Conservation (phyloP, 768 basidiomycete species). For the Naganishia antarctica region DNA sequence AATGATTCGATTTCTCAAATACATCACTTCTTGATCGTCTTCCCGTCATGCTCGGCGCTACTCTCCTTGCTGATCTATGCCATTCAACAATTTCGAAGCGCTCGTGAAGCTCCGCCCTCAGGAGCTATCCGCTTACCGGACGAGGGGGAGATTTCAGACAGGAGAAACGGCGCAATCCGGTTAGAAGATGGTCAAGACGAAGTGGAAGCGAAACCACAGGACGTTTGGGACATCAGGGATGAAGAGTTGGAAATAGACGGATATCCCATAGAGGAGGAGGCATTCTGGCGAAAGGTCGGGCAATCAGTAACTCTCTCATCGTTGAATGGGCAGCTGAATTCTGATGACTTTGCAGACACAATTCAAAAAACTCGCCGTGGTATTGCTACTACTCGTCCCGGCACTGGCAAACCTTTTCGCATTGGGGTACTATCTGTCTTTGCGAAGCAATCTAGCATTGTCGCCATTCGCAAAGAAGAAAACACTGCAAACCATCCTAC, state of each 20-base stretch:
- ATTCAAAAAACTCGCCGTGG: slow-evolving; percentile 58
- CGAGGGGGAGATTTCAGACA: neutral
- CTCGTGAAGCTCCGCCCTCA: neutral
- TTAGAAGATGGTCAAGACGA: slow-evolving; percentile 2
- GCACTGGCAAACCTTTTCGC: slow-evolving; percentile 56
- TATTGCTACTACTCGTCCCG: slow-evolving; percentile 53
- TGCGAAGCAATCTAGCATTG: slow-evolving; percentile 38
- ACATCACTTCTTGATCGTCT: slow-evolving; percentile 17
- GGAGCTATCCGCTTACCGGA: neutral
- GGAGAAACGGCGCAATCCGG: neutral
- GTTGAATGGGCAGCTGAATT: neutral
- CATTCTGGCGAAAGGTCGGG: slow-evolving; percentile 61
- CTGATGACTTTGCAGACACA: slow-evolving; percentile 54
- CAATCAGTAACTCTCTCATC: neutral
- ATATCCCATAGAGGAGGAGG: slow-evolving; percentile 59
- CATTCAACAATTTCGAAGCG: neutral
- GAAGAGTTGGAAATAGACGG: slow-evolving; percentile 55
- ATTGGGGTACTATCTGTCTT: slow-evolving; percentile 57
- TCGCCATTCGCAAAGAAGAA: slow-evolving; percentile 28
- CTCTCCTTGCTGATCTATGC: slow-evolving; percentile 3
- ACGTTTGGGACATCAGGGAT: slow-evolving; percentile 12
- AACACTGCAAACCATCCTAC: slow-evolving; percentile 45
- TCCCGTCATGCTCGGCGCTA: slow-evolving; percentile 1
- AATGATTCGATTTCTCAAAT: neutral
- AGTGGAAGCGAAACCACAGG: neutral